Evolutionary conservation across 2,329 filamentous ascomycete genomes (phyloP).

Genomic region (Exophiala bonariae): DNA sequence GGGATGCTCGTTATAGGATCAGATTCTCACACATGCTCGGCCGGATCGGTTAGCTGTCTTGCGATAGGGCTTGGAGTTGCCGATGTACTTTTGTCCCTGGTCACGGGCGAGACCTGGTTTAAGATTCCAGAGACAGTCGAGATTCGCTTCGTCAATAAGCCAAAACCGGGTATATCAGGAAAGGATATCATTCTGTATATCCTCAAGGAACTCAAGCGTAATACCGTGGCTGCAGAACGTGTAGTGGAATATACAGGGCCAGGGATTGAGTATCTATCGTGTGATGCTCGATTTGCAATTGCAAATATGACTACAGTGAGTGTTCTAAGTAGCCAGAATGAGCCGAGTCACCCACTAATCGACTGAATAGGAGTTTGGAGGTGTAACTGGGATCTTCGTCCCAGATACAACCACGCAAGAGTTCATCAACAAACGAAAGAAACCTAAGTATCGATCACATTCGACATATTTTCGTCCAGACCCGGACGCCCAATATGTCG

Average conservation of each 20-base stretch:
- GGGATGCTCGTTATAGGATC: constrained; percentile 46
- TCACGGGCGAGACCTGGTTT: constrained; percentile 51
- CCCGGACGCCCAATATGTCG: constrained; percentile 40
- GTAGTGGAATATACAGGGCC: constrained; percentile 49
- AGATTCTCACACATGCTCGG: constrained; percentile 50
- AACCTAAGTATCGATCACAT: constrained; percentile 33
- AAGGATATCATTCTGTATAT: constrained; percentile 51
- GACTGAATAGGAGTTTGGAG: constrained; percentile 42
- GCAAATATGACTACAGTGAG: constrained; percentile 46
- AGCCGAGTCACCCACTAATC: neutral
- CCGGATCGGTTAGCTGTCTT: constrained; percentile 42
- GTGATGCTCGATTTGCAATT: constrained; percentile 50
- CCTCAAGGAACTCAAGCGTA: constrained; percentile 44
- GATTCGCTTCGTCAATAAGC: constrained; percentile 42
- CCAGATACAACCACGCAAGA: constrained; percentile 38
- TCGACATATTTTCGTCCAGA: constrained; percentile 42
- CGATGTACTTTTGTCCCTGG: constrained; percentile 46
- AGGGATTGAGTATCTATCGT: constrained; percentile 39
- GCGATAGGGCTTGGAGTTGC: constrained; percentile 48
- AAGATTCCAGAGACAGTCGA: constrained; percentile 45
- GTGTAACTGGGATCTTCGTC: constrained; percentile 45
- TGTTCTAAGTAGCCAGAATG: neutral
- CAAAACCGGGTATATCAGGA: constrained; percentile 39
- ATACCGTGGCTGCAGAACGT: constrained; percentile 46
- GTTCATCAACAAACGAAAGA: constrained; percentile 36